Conservation (phyloP, 2,329 filamentous ascomycete genomes). For the Colletotrichum sansevieriae region DNA sequence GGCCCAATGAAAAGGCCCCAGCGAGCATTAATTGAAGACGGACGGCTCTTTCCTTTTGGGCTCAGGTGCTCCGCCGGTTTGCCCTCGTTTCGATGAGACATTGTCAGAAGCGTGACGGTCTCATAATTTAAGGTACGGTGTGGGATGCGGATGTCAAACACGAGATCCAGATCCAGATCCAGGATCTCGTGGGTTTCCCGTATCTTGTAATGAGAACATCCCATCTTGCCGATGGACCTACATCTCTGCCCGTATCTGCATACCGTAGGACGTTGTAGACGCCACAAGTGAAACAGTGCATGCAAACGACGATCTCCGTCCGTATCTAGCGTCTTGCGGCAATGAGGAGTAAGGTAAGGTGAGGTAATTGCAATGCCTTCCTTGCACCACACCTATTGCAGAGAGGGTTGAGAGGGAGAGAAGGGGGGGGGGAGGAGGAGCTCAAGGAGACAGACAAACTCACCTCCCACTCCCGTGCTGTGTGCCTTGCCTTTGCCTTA, state of each 20-base stretch:
- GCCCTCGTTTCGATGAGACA: conserved; percentile 9
- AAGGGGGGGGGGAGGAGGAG: background rate
- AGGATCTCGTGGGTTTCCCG: background rate
- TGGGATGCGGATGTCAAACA: too few species aligned
- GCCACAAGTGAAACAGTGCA: conserved; percentile 20
- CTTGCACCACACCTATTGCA: conserved; percentile 4
- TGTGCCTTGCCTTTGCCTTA: conserved; percentile 23
- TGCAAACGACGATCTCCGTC: background rate
- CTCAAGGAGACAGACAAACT: background rate
- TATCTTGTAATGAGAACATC: conserved; percentile 2
- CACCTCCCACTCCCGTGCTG: conserved; percentile 2
- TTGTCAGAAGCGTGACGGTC: conserved; percentile 5
- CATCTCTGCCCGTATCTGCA: background rate
- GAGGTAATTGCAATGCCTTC: conserved; percentile 17
- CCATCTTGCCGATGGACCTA: background rate
- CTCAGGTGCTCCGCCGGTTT: conserved; percentile 8
- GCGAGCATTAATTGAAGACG: conserved; percentile 22
- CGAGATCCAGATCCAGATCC: too few species aligned
- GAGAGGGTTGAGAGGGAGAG: too few species aligned
- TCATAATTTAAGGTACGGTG: background rate
- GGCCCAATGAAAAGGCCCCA: conserved; percentile 24
- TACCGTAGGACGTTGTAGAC: conserved; percentile 10
- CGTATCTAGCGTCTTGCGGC: conserved; percentile 34
- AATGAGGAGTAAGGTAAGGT: conserved; percentile 31
- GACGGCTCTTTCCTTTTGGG: conserved; percentile 12